Evolutionary conservation across 192 early-diverging fungal species (phyloP).

Genomic region (Cladochytrium replicatum): DNA sequence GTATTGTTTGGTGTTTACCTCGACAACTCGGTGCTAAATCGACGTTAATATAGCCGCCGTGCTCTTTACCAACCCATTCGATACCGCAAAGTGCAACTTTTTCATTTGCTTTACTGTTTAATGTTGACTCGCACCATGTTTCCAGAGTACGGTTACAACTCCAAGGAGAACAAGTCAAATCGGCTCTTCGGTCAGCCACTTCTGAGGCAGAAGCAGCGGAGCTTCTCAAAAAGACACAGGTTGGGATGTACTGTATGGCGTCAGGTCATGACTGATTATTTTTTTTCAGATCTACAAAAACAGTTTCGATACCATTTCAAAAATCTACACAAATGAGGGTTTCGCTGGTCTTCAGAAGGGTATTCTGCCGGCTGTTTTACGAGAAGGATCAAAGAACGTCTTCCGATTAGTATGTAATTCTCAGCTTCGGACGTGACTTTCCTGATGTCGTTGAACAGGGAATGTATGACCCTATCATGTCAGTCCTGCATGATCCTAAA

Average conservation of each 20-base stretch:
- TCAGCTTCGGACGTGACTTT: not conserved
- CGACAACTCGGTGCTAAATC: not conserved
- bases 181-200: conserved; percentile 16
- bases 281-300: conserved; percentile 43
- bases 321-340: conserved; percentile 57
- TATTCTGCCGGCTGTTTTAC: conserved; percentile 56
- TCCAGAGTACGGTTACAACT: conserved; percentile 52
- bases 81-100: conserved; percentile 54
- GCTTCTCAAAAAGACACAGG: no score
- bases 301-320: conserved; percentile 53
- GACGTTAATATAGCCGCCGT: conserved; percentile 38
- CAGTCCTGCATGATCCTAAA: conserved; percentile 44
- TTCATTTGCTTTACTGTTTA: not conserved
- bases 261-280: not conserved
- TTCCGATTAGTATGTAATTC: conserved; percentile 47
- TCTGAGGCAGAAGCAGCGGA: conserved; percentile 3
- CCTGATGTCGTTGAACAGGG: conserved; percentile 22
- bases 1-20: not conserved
- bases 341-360: conserved; percentile 62
- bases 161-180: conserved; percentile 47
- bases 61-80: conserved; percentile 69
- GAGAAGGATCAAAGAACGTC: conserved; percentile 63
- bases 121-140: not conserved
- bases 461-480: conserved; percentile 64
- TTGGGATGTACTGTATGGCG: no score